Conservation (phyloP, 139 green algal species). For the Mychonastes homosphaera region DNA sequence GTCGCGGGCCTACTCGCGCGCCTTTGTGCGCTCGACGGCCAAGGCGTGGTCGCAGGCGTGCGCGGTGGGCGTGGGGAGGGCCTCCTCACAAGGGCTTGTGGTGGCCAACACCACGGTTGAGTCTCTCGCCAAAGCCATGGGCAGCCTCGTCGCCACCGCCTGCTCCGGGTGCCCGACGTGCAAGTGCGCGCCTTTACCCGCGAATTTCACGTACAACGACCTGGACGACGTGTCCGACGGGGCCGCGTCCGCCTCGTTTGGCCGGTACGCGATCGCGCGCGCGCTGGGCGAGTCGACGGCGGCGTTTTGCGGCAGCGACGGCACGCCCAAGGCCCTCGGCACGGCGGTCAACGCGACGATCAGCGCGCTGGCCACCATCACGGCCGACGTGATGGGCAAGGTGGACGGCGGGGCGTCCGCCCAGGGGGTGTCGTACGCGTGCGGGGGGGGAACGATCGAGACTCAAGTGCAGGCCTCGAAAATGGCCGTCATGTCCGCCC, state of each 20-base stretch:
- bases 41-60: constrained; percentile 16
- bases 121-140: constrained; percentile 9
- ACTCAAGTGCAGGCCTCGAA: constrained; percentile 12
- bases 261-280: constrained; percentile 15
- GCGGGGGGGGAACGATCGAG: constrained; percentile 7
- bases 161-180: constrained; percentile 16
- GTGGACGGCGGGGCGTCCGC: not conserved
- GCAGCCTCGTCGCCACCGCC: constrained; percentile 9
- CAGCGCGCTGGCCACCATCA: constrained; percentile 15
- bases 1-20: constrained; percentile 11
- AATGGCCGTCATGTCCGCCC: constrained; percentile 11
- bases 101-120: constrained; percentile 10
- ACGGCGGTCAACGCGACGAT: constrained; percentile 12
- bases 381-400: constrained; percentile 15
- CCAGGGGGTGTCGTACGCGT: constrained; percentile 7
- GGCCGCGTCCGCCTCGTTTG: constrained; percentile 5
- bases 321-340: constrained; percentile 3
- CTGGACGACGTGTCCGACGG: constrained; percentile 4
- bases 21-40: constrained; percentile 18
- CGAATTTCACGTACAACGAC: constrained; percentile 8
- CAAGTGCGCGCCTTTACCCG: constrained; percentile 19
- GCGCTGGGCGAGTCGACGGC: constrained; percentile 7
- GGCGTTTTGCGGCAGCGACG: constrained; percentile 12
- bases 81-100: constrained; percentile 2
- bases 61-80: constrained; percentile 11